phyloP scores from a whole-genome alignment of 805 yeast genomes.

The Candida ficus region DNA sequence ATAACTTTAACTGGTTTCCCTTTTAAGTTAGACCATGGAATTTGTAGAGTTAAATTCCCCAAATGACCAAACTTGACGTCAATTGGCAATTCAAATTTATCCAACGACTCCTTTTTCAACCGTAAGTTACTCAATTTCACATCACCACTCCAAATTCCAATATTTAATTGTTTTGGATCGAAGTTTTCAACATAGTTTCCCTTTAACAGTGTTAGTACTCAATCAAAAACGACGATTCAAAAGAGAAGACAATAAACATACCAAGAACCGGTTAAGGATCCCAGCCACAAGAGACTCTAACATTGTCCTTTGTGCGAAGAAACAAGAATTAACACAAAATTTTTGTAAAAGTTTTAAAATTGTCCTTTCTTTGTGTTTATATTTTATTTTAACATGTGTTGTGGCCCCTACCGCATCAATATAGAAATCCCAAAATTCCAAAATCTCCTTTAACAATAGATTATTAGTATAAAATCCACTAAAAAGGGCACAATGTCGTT shows the following conservation, averaged over 20 bases:
- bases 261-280: conserved; percentile 51
- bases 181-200: conserved; percentile 88
- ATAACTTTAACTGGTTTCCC: conserved; percentile 85
- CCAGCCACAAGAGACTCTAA: conserved; percentile 64
- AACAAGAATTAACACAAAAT: no score
- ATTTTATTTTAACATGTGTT: not conserved
- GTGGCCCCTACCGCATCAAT: not conserved
- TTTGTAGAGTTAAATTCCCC: conserved; percentile 84
- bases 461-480: not conserved
- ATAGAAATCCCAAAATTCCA: no score
- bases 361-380: not conserved
- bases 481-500: no score
- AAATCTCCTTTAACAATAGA: no score
- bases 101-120: conserved; percentile 84
- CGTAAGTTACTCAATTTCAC: conserved; percentile 76
- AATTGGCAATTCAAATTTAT: conserved; percentile 77
- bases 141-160: conserved; percentile 98
- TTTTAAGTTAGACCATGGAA: conserved; percentile 95
- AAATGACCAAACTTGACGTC: conserved; percentile 86
- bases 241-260: conserved; percentile 14
- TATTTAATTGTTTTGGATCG: conserved; percentile 90
- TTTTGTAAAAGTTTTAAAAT: no score
- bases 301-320: conserved; percentile 34
- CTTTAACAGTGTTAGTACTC: conserved; percentile 8
- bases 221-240: no score